Evolutionary conservation across 1,139 yeast genomes (phyloP).

Genomic region (Blastobotrys malaysiensis): DNA sequence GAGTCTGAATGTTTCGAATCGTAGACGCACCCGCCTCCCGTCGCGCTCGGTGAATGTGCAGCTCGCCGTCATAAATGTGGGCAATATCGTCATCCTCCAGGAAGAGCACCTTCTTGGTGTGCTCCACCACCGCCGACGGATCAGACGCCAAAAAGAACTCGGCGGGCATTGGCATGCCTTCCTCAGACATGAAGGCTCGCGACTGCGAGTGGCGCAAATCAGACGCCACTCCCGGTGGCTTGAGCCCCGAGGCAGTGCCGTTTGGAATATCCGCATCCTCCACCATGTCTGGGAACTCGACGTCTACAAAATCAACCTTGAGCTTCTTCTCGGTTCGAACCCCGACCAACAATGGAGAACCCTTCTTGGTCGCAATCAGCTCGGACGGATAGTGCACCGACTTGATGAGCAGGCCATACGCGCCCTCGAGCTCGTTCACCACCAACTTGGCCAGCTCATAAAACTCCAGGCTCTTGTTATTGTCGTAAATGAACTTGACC

Average conservation of each 20-base stretch:
- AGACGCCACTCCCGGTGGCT: conserved; percentile 27
- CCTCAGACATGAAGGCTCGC: conserved; percentile 87
- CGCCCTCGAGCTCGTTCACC: conserved; percentile 90
- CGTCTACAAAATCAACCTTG: conserved; percentile 97
- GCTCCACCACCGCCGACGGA: conserved; percentile 96
- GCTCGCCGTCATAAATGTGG: conserved; percentile 95
- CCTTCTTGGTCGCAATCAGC: conserved; percentile 95
- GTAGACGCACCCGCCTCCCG: conserved; percentile 88
- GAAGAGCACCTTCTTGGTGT: conserved; percentile 93
- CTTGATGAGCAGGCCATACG: conserved; percentile 92
- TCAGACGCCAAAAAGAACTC: conserved; percentile 96
- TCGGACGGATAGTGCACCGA: conserved; percentile 93
- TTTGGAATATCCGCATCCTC: conserved; percentile 22
- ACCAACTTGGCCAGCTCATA: conserved; percentile 91
- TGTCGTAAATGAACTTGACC: conserved; percentile 84
- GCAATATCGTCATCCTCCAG: conserved; percentile 98
- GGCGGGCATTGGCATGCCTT: conserved; percentile 88
- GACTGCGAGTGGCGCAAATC: conserved; percentile 81
- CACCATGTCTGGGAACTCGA: conserved; percentile 76
- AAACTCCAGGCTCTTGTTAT: conserved; percentile 76
- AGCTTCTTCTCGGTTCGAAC: conserved; percentile 92
- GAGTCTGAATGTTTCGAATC: conserved; percentile 90
- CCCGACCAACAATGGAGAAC: conserved; percentile 95
- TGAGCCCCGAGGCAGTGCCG: conserved; percentile 12
- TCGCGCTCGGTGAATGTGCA: conserved; percentile 95